These are phyloP conservation scores for Termitomyces sp. DNA, from an alignment of 1,284 basidiomycete species.

Conservation along the genomic window DNA sequence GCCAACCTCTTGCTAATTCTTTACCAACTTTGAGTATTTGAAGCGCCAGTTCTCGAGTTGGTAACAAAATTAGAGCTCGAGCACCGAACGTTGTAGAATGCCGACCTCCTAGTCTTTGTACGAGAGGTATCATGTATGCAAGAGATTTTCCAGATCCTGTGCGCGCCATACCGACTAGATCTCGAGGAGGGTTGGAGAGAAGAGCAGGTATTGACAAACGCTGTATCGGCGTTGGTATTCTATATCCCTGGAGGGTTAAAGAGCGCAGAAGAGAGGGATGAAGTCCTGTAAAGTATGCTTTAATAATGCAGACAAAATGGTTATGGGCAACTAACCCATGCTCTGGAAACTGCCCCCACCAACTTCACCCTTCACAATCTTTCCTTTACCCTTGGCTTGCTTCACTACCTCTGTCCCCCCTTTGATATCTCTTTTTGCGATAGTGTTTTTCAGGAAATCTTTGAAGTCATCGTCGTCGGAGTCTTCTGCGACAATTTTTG, in stretches of 20 bases:
- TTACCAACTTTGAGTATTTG: slow-evolving; percentile 96
- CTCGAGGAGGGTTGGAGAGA: slow-evolving; percentile 80
- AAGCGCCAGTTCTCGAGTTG: slow-evolving; percentile 90
- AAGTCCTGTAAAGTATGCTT: slow-evolving; percentile 51
- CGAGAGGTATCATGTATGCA: slow-evolving; percentile 91
- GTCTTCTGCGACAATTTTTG: slow-evolving; percentile 18
- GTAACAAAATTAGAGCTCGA: slow-evolving; percentile 85
- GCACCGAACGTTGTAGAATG: slow-evolving; percentile 83
- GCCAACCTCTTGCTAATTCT: slow-evolving; percentile 80
- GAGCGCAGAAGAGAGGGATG: slow-evolving; percentile 82
- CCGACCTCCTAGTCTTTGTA: slow-evolving; percentile 80
- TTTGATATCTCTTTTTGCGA: slow-evolving; percentile 63
- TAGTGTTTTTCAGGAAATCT: slow-evolving; percentile 51
- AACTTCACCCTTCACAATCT: slow-evolving; percentile 64
- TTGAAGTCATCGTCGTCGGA: slow-evolving; percentile 17
- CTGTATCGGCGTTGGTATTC: slow-evolving; percentile 95
- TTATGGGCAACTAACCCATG: slow-evolving; percentile 59
- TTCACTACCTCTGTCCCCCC: slow-evolving; percentile 67
- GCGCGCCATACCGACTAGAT: slow-evolving; percentile 97
- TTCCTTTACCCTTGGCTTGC: slow-evolving; percentile 63
- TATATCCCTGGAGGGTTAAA: slow-evolving; percentile 89
- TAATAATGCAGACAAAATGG: background rate
- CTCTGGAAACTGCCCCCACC: slow-evolving; percentile 84
- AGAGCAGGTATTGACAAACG: slow-evolving; percentile 85
- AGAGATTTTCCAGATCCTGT: slow-evolving; percentile 98